A percentile compares a stretch with the other conserved stretches of the same genome.
phyloP scores from a whole-genome alignment of 306 rosid genomes.

The Vachellia collinsii region DNA sequence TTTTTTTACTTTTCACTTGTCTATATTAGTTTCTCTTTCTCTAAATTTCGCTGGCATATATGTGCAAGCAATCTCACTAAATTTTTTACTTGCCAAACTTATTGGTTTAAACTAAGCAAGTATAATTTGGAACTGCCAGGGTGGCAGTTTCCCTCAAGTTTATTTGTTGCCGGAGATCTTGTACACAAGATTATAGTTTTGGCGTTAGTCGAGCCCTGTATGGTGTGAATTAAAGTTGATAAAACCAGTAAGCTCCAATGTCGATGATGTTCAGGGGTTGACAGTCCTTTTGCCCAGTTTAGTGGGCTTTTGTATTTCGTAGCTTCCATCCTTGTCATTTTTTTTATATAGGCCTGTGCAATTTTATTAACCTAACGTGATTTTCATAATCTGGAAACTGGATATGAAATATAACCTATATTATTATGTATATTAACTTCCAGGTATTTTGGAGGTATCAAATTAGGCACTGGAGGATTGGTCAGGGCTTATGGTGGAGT shows the following conservation, averaged over 20 bases:
- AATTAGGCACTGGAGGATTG: conserved; percentile 89
- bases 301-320: neutral
- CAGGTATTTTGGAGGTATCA: conserved; percentile 92
- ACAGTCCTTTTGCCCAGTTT: neutral
- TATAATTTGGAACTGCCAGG: neutral
- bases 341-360: neutral
- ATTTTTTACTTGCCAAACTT: neutral
- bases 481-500: conserved; percentile 98
- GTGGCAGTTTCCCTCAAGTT: neutral
- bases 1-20: conserved; percentile 6
- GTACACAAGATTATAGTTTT: neutral
- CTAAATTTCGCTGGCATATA: conserved; percentile 12
- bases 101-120: neutral
- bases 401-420: conserved; percentile 25
- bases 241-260: neutral
- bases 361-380: conserved; percentile 9
- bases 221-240: neutral
- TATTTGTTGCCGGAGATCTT: neutral
- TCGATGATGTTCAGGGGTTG: neutral
- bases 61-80: neutral
- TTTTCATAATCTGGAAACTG: conserved; percentile 24
- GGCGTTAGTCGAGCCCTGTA: neutral
- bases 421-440: conserved; percentile 23
- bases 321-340: neutral
- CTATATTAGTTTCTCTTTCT: conserved; percentile 11